Conservation (phyloP, 2,329 filamentous ascomycete genomes). For the Trichophyton simii region DNA sequence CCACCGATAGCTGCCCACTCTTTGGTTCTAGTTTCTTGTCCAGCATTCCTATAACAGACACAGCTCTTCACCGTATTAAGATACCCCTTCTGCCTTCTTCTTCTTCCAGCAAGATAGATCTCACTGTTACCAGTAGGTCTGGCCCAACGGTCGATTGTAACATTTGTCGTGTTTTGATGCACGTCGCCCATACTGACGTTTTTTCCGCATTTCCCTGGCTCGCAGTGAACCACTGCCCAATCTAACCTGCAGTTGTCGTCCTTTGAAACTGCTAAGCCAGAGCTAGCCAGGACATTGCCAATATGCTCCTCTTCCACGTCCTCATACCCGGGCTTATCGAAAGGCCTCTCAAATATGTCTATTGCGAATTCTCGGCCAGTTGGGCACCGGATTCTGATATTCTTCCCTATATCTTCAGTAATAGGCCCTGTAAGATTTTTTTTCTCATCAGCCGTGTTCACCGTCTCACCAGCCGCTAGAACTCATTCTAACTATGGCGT, state of each 20-base stretch:
- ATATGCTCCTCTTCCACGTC: background rate
- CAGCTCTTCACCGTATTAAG: background rate
- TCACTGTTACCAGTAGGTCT: background rate
- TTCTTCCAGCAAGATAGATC: background rate
- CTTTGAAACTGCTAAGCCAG: background rate
- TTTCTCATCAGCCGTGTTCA: background rate
- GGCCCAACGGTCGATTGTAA: background rate
- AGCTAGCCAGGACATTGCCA: background rate
- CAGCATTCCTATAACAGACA: background rate
- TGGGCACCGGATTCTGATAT: background rate
- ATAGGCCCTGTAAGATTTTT: background rate
- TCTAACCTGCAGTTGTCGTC: background rate
- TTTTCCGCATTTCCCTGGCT: background rate
- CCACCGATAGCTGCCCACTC: background rate
- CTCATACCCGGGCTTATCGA: too few relatives aligned
- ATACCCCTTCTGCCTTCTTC: background rate
- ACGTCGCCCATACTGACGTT: background rate
- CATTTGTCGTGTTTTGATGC: background rate
- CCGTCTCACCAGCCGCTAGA: too few relatives aligned
- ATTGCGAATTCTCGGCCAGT: background rate
- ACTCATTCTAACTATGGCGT: too few relatives aligned
- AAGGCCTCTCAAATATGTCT: too few relatives aligned
- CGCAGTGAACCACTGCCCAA: background rate
- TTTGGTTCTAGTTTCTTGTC: background rate
- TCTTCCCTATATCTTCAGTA: background rate